Conservation (phyloP, 345 rosid species). For the Cardamine chenopodiifolia region DNA sequence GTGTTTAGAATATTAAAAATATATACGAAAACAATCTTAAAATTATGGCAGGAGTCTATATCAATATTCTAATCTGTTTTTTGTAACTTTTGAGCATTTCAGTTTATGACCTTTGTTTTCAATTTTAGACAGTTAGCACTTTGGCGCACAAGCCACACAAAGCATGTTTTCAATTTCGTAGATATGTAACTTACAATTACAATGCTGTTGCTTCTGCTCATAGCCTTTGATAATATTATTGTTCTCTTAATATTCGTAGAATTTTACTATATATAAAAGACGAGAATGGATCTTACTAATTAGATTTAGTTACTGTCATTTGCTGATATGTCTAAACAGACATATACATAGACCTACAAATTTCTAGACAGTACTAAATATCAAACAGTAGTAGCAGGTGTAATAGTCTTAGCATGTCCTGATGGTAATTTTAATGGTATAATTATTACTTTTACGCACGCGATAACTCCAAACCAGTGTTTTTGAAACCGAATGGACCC, state of each 20-base stretch:
- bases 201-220: not conserved
- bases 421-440: constrained; percentile 25
- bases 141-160: too few relatives aligned
- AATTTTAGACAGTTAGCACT: too few relatives aligned
- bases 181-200: not conserved
- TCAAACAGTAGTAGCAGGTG: constrained; percentile 34
- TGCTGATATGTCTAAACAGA: constrained; percentile 39
- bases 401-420: constrained; percentile 35
- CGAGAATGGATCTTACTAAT: constrained; percentile 19
- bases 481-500: not conserved
- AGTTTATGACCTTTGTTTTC: too few relatives aligned
- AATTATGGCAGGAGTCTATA: too few relatives aligned
- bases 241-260: constrained; percentile 4
- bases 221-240: not conserved
- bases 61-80: too few relatives aligned
- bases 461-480: not conserved
- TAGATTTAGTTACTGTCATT: constrained; percentile 29
- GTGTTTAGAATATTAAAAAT: too few relatives aligned
- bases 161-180: not conserved
- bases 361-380: constrained; percentile 27
- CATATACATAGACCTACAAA: constrained; percentile 22
- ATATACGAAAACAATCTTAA: too few relatives aligned
- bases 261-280: not conserved
- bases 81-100: too few relatives aligned
- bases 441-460: constrained; percentile 9